Conservation (phyloP, 2,329 filamentous ascomycete species). For the Arthrobotrys conoides region DNA sequence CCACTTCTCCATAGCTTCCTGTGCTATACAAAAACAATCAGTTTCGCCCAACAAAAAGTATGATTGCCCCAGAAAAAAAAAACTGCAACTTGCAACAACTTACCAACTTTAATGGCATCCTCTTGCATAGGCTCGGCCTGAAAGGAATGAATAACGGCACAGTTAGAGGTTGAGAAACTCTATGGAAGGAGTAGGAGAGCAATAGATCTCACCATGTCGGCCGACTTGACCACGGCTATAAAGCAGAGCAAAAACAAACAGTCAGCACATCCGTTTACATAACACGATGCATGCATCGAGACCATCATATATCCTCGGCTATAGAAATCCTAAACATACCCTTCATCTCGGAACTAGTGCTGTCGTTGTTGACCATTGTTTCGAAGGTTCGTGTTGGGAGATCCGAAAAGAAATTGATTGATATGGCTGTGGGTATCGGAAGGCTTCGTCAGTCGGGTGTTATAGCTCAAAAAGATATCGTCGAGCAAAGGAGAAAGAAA, state of each 20-base stretch:
- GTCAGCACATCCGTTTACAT: constrained; percentile 23
- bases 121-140: constrained; percentile 98
- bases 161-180: constrained; percentile 21
- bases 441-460: constrained; percentile 20
- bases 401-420: neutral
- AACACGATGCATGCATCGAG: neutral
- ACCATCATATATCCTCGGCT: neutral
- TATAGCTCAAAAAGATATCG: neutral
- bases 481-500: neutral
- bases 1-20: constrained; percentile 79
- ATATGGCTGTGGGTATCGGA: constrained; percentile 4
- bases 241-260: constrained; percentile 41
- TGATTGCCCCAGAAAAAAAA: neutral
- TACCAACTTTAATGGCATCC: constrained; percentile 95
- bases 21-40: constrained; percentile 70
- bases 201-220: constrained; percentile 86
- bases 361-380: constrained; percentile 47
- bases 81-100: constrained; percentile 66
- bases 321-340: constrained; percentile 32
- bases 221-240: constrained; percentile 95
- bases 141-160: constrained; percentile 62
- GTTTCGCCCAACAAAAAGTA: constrained; percentile 1
- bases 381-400: constrained; percentile 17
- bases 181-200: neutral
- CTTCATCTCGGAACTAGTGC: constrained; percentile 49